A percentile compares a stretch with the other conserved stretches of the same genome.
Conservation (phyloP, 1,284 basidiomycete genomes). For the Malassezia obtusa region DNA sequence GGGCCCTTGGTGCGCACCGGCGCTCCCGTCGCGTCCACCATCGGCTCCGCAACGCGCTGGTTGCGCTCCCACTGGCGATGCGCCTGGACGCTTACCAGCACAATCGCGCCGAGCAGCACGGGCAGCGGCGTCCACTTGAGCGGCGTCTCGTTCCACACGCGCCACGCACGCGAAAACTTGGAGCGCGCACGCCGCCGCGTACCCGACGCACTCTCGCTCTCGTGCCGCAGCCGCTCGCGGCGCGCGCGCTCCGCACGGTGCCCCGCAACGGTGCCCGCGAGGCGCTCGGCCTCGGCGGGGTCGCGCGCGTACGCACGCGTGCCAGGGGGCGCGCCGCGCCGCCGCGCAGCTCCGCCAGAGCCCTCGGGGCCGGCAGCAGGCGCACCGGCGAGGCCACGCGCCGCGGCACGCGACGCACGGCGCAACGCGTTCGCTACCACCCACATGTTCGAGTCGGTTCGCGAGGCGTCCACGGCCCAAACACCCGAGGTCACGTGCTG, state of each 20-base stretch:
- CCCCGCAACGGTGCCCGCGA: conserved; percentile 37
- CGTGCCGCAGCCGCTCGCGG: conserved; percentile 1
- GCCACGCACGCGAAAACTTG: conserved; percentile 51
- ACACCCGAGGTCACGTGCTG: background rate
- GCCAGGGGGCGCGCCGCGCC: background rate
- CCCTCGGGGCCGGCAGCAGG: background rate
- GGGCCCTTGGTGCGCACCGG: conserved; percentile 69
- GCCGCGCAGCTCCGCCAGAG: background rate
- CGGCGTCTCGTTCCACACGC: conserved; percentile 74
- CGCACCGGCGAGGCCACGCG: background rate
- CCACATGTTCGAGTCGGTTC: conserved; percentile 5
- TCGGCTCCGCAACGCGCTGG: conserved; percentile 29
- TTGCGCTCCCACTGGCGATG: conserved; percentile 55
- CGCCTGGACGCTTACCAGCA: conserved; percentile 55
- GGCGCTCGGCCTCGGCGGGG: conserved; percentile 34
- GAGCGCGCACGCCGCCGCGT: background rate
- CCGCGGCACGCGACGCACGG: background rate
- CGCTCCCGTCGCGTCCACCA: conserved; percentile 57
- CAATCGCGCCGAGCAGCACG: conserved; percentile 58
- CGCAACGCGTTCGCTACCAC: background rate
- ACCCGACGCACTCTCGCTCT: background rate
- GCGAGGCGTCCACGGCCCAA: background rate
- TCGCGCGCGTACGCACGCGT: conserved; percentile 22
- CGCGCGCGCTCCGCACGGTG: conserved; percentile 24
- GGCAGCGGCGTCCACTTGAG: conserved; percentile 94